Base-by-base conservation (phyloP, 2,329 filamentous ascomycete species). In the Talaromyces rugulosus region DNA sequence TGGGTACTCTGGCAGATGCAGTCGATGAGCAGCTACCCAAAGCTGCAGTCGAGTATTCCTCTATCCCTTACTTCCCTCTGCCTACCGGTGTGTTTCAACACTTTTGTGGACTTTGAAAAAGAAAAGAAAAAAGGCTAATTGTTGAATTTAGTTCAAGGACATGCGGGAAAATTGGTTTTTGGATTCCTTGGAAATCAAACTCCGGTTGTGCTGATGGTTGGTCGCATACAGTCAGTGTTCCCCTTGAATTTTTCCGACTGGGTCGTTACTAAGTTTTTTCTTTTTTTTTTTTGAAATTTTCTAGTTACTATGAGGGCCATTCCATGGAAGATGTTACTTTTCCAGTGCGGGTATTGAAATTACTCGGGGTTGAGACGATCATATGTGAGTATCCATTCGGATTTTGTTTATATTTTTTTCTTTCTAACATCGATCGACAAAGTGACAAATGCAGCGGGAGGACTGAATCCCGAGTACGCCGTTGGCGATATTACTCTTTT, bases 371-470 rank as follows among this genome's bases (percentile, higher is more conserved):
- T 23, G 79, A 86, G 65, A 85, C 81, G 1, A 80, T 89, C 67
- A 80, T 87, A 65, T 79, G 82, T 85, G 69, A 67, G 73, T 74
- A 64, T 36, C 12, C 33, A 12, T 36, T 36, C 12, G 7, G 33
- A 8, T 12, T 8, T 36, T 36, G 33, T 36, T 36, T 36, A 36
- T 36, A 36, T 56, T 54, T 31, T 56, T 30, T 59, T 28, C 64
- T 50, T 65, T 36, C 23, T 58, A 40, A 57, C 57, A 44, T 14
- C 16, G 36, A 40, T 23, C 23, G 23, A 23, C 23, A 61, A 67
- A 85, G 84, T 88, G 66, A 89, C 87, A 51, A 89, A 89, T 71
- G 87, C 87, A 51, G 85, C 86, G 47, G 87, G 87, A 62, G 86
- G 85, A 12, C 73, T 89, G 40, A 89, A 89, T 72, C 79, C 82